phyloP scores from a whole-genome alignment of 2,329 filamentous ascomycete genomes.

The Claviceps spartinae region DNA sequence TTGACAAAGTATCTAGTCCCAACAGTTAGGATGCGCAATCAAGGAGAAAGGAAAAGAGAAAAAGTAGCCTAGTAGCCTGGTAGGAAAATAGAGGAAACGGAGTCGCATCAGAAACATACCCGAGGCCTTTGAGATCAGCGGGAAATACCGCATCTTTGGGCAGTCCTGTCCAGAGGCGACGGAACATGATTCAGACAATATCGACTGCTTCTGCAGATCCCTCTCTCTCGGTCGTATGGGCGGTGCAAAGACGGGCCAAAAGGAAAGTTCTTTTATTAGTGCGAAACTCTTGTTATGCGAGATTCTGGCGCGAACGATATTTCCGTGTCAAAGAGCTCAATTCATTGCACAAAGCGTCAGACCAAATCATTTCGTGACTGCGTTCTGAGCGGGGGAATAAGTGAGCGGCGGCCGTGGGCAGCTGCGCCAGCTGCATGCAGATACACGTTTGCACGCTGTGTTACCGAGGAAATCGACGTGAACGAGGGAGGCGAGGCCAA shows the following conservation, averaged over 20 bases:
- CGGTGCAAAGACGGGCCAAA: background rate
- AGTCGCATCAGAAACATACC: conserved; percentile 32
- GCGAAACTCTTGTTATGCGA: background rate
- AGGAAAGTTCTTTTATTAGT: too few species aligned
- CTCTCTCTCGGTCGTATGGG: background rate
- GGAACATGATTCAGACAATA: conserved; percentile 46
- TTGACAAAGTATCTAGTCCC: conserved; percentile 62
- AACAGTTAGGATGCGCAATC: background rate
- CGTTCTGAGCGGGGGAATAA: background rate
- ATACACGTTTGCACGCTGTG: background rate
- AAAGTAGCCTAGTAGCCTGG: background rate
- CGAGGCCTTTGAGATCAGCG: conserved; percentile 53
- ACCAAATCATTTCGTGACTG: background rate
- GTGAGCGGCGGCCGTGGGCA: background rate
- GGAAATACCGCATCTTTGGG: conserved; percentile 58
- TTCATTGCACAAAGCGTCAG: too few species aligned
- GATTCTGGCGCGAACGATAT: background rate
- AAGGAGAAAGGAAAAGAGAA: background rate
- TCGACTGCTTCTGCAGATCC: background rate
- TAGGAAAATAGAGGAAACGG: background rate
- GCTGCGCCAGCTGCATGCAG: background rate
- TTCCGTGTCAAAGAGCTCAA: too few species aligned
- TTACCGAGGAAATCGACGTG: too few species aligned
- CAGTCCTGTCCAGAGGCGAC: conserved; percentile 52
- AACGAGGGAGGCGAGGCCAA: too few species aligned